phyloP scores from a whole-genome alignment of 192 early-diverging fungal genomes.

The Coemansia aciculifera region DNA sequence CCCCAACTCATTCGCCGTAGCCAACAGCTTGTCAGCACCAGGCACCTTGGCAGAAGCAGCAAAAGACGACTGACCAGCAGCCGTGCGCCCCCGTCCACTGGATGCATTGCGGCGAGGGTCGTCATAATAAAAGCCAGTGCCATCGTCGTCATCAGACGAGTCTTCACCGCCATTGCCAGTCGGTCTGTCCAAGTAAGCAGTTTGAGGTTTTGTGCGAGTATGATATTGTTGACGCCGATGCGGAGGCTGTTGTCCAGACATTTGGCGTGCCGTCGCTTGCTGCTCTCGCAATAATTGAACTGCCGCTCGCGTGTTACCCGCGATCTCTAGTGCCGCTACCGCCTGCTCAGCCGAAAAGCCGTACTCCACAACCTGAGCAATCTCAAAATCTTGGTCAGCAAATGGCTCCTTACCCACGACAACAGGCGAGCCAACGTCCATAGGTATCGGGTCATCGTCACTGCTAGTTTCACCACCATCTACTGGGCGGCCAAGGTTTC shows the following conservation, averaged over 20 bases:
- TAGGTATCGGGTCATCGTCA: slow-evolving; percentile 44
- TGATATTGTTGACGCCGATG: neutral
- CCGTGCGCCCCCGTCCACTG: neutral
- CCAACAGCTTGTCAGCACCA: slow-evolving; percentile 40
- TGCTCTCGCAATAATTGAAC: slow-evolving; percentile 51
- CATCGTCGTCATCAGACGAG: slow-evolving; percentile 31
- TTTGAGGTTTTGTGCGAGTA: neutral
- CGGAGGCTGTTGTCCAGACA: slow-evolving; percentile 7
- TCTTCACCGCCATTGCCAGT: neutral
- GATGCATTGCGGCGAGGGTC: slow-evolving; percentile 10
- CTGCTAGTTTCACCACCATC: slow-evolving; percentile 9
- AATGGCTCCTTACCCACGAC: slow-evolving; percentile 13
- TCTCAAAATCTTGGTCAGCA: slow-evolving; percentile 52
- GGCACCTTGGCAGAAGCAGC: slow-evolving; percentile 4
- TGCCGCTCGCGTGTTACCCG: slow-evolving; percentile 63
- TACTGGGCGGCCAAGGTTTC: neutral
- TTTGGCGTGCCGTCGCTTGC: slow-evolving; percentile 16
- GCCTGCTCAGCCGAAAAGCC: slow-evolving; percentile 74
- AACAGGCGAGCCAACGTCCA: slow-evolving; percentile 18
- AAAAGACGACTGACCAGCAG: slow-evolving; percentile 5
- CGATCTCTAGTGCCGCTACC: slow-evolving; percentile 66
- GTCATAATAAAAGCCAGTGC: slow-evolving; percentile 14
- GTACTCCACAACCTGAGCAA: slow-evolving; percentile 78
- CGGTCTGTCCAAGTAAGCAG: slow-evolving; percentile 15
- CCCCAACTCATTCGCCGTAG: slow-evolving; percentile 53